Base-by-base conservation (phyloP, 352 stramenopile genomes). In the Elongisporangium anandrum region DNA sequence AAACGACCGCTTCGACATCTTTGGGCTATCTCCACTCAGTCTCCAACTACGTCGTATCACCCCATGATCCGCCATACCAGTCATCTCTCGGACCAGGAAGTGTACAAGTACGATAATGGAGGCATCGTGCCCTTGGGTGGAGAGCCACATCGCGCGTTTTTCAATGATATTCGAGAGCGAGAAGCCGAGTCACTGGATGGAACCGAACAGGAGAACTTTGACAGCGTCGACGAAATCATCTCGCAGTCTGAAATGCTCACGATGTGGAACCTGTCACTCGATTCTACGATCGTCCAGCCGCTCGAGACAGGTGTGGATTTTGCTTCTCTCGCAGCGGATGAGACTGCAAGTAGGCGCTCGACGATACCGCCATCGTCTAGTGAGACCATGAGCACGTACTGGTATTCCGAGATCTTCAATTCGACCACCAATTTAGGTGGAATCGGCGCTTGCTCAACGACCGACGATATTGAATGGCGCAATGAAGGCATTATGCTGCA, bases 401-500 rank as follows among this genome's bases (percentile, higher is more conserved):
- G 85, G 85, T 94, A 88, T 59, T 92, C 82, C 3, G 85, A 94
- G 56, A 69, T 74, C 54, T 81, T 73, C 26, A 87, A 75, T 13
- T 23, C 56, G 47, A 64, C 45, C 48, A 73, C 52, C 21, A 65
- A 47, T 16, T 54, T 73, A 41, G 94, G 92, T 19, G 93, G 86
- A 1, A 84, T 99, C 15, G 94, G 87, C 20, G 89, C 92, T 5
- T 99, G 96, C 65, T 98, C 92, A 4, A 98, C 90, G 19, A 62
- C 85, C 50, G 94, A 99, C 66, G 88, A 97, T 60, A 70, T 94
- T 1, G 85, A 89, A 4, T 98, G 93, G 94, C 81, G 87, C 26
- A 97, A 98, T 57, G 94, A 99, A 87, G 96, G 96, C 12, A 82
- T 98, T 34, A 89, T 98, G 81, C 68, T 99, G 4, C 87, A 98